Evolutionary conservation across 1,139 yeast genomes (phyloP), one percentile per base, ranked within the genome.

Genomic region (Protomyces arabidopsidicola): DNA sequence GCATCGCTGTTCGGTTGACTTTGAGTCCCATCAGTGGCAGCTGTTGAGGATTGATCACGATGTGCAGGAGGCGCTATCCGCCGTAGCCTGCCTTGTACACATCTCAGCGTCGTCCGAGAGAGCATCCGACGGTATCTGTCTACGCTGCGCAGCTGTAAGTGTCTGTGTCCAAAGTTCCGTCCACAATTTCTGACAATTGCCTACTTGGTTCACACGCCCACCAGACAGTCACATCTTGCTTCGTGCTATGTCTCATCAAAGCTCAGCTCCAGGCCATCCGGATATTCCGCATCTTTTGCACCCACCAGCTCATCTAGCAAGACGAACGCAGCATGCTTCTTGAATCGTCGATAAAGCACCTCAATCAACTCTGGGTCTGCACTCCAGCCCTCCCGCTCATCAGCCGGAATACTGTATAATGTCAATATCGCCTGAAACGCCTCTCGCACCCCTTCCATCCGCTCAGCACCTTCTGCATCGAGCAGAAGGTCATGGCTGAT

Each of bases 401-500:
- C 48, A 42, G 48, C 48, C 20, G 48, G 48, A 18, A 42, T 42
- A 20, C 48, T 42, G 24, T 42, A 18, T 18, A 42, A 18, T 18
- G 48, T 42, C 48, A 42, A 10, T 12, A 42, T 18, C 14, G 48
- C 48, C 12, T 18, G 22, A 18, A 42, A 42, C 10, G 48, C 48
- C 14, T 10, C 48, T 20, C 22, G 20, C 14, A 42, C 48, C 22
- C 22, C 48, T 42, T n/a, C 48, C 48, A 42, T 42, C 14, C 48
- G 48, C 16, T 42, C 48, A 42, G 48, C 27, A 5, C 48, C 48
- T 6, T 42, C 48, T n/a, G 24, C 24, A 42, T 42, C 48, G 2
- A 58, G 34, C 16, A 58, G 22, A 12, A 45, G 38, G 34, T 53
- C 34, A 38, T 39, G 45, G 31, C 56, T 38, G 34, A 58, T 58